A percentile compares a stretch with the other conserved stretches of the same genome.
Conservation (phyloP, 192 early-diverging fungal genomes). For the Coemansia sp. region DNA sequence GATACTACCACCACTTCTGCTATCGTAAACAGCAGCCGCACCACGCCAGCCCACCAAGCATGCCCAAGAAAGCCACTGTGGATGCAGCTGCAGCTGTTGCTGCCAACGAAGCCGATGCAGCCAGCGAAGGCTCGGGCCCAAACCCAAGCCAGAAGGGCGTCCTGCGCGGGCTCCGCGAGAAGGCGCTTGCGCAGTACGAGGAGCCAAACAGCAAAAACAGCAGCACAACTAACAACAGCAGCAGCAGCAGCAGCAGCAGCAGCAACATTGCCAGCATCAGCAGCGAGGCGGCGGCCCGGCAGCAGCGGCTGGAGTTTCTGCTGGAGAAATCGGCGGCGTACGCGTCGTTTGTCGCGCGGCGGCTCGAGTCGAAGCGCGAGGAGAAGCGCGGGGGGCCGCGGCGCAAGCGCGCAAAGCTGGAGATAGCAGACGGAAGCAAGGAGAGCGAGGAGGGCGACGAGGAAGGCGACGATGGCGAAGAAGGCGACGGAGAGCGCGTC, state of each 20-base stretch:
- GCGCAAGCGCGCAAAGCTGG: constrained; percentile 10
- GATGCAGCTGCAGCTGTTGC: no score
- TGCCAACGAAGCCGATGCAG: no score
- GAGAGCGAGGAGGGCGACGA: not conserved
- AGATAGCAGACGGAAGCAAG: not conserved
- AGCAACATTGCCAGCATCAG: not conserved
- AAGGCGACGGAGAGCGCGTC: constrained; percentile 12
- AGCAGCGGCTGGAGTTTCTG: constrained; percentile 76
- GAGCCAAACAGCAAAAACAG: not conserved
- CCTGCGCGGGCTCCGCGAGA: constrained; percentile 39
- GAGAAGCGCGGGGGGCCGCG: constrained; percentile 55
- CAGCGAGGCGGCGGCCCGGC: constrained; percentile 61
- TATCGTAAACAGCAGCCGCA: no score
- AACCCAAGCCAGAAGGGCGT: constrained; percentile 6
- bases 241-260: constrained; percentile 17
- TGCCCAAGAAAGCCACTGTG: no score
- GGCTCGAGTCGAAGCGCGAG: constrained; percentile 72
- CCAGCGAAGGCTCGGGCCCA: not conserved
- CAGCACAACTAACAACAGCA: no score
- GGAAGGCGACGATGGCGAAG: not conserved
- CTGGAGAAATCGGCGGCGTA: constrained; percentile 82
- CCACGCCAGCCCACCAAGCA: no score
- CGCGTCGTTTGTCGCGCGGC: constrained; percentile 71
- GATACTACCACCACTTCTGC: no score
- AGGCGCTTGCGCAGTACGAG: constrained; percentile 69